Percentiles rank a stretch among this genome's conserved stretches.
Evolutionary conservation across 129 eudicot species (phyloP).

Genomic region (Ambrosia trifida): DNA sequence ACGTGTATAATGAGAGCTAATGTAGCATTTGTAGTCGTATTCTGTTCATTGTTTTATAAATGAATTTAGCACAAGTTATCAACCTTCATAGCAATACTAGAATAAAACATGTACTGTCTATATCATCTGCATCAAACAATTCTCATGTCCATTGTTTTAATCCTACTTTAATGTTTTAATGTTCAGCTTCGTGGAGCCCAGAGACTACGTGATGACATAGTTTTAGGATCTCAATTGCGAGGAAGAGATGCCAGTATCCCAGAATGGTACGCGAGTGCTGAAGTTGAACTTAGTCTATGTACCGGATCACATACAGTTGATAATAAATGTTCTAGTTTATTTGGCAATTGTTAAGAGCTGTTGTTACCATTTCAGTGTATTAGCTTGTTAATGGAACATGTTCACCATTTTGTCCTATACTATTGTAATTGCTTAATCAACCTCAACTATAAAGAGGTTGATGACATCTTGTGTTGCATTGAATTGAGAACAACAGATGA

Average conservation of each 20-base stretch:
- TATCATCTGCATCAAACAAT: too few relatives aligned
- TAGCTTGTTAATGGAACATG: too few relatives aligned
- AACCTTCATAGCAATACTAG: too few relatives aligned
- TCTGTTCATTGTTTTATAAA: neutral
- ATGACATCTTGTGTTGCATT: too few relatives aligned
- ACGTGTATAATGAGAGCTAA: too few relatives aligned
- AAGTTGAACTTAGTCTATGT: constrained; percentile 84
- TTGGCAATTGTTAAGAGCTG: constrained; percentile 51
- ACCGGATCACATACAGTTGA: constrained; percentile 77
- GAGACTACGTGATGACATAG: constrained; percentile 95
- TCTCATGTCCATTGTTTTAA: neutral
- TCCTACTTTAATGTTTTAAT: constrained; percentile 5
- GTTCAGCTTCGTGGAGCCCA: constrained; percentile 83
- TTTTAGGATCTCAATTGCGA: constrained; percentile 90
- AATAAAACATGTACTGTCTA: too few relatives aligned
- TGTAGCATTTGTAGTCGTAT: neutral
- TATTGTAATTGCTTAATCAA: too few relatives aligned
- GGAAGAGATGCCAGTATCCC: constrained; percentile 93
- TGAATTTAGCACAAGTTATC: too few relatives aligned
- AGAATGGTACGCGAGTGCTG: constrained; percentile 94
- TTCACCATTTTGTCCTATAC: too few relatives aligned
- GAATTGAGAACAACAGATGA: too few relatives aligned
- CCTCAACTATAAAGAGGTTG: too few relatives aligned
- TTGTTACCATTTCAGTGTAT: too few relatives aligned
- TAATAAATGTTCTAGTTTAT: constrained; percentile 35